A percentile compares a stretch with the other conserved stretches of the same genome.
These are phyloP conservation scores for Fermentozyma sake DNA, from an alignment of 1,139 yeast species.

Conservation along the genomic window DNA sequence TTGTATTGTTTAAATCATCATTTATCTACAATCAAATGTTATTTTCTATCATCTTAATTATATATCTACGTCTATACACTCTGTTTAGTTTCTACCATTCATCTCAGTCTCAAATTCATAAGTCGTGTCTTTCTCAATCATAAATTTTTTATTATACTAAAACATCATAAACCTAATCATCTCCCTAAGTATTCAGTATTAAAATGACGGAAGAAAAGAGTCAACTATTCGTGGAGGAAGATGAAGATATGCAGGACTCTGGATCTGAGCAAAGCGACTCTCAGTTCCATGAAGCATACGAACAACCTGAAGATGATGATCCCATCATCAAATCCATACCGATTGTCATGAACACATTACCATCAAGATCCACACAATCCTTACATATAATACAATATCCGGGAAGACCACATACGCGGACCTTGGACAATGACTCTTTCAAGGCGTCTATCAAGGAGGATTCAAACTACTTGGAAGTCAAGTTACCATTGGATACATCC, in stretches of 20 bases:
- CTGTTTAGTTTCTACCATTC: too few species aligned
- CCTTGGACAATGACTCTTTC: slow-evolving; percentile 40
- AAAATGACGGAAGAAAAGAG: slow-evolving; percentile 5
- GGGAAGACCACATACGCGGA: slow-evolving; percentile 53
- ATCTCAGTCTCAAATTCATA: background rate
- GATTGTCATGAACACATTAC: slow-evolving; percentile 34
- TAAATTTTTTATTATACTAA: slow-evolving; percentile 3
- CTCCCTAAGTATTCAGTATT: background rate
- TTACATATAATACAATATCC: slow-evolving; percentile 62
- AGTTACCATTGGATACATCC: slow-evolving; percentile 61
- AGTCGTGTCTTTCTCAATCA: too few species aligned
- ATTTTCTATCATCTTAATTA: too few species aligned
- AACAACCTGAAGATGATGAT: slow-evolving; percentile 49
- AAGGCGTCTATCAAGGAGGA: slow-evolving; percentile 58
- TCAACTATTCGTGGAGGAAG: slow-evolving; percentile 13
- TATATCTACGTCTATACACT: too few species aligned
- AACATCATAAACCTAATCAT: background rate
- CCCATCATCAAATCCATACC: slow-evolving; percentile 79
- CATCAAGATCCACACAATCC: slow-evolving; percentile 19
- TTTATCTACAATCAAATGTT: too few species aligned
- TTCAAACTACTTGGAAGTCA: slow-evolving; percentile 57
- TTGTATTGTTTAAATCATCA: too few species aligned
- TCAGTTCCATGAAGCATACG: slow-evolving; percentile 1
- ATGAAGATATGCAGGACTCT: slow-evolving; percentile 5
- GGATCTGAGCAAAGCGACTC: slow-evolving; percentile 3